Evolutionary conservation across 257 asterid genomes (phyloP).

Genomic region (Paulownia fortunei): DNA sequence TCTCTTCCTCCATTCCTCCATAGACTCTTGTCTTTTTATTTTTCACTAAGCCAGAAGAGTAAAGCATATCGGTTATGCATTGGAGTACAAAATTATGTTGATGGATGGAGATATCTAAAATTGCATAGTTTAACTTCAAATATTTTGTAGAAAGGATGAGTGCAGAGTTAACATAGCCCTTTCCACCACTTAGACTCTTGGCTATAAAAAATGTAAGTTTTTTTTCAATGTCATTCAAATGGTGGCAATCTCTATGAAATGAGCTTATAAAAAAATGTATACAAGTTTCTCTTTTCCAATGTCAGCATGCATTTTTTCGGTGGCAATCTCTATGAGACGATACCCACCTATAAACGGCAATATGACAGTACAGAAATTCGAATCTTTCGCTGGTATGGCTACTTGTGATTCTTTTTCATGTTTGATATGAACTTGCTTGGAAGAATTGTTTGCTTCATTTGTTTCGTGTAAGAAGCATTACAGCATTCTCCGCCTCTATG

Average conservation of each 20-base stretch:
- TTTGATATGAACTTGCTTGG: not conserved
- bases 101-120: not conserved
- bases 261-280: not conserved
- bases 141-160: too few species aligned
- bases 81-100: not conserved
- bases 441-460: not conserved
- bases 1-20: not conserved
- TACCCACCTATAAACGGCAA: conserved; percentile 18
- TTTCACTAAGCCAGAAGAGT: not conserved
- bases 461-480: conserved; percentile 2
- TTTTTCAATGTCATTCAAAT: too few species aligned
- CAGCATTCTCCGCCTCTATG: not conserved
- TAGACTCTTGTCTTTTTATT: not conserved
- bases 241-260: too few species aligned
- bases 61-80: not conserved
- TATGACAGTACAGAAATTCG: not conserved
- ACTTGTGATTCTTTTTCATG: not conserved
- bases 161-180: too few species aligned
- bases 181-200: too few species aligned
- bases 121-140: not conserved
- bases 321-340: conserved; percentile 29
- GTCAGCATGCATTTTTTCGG: conserved; percentile 13
- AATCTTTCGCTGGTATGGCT: not conserved
- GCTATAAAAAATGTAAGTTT: too few species aligned
- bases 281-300: not conserved